A percentile compares a stretch with the other conserved stretches of the same genome.
These are phyloP conservation scores for Microdochium paspali DNA, from an alignment of 2,329 filamentous ascomycete species.

Conservation along the genomic window DNA sequence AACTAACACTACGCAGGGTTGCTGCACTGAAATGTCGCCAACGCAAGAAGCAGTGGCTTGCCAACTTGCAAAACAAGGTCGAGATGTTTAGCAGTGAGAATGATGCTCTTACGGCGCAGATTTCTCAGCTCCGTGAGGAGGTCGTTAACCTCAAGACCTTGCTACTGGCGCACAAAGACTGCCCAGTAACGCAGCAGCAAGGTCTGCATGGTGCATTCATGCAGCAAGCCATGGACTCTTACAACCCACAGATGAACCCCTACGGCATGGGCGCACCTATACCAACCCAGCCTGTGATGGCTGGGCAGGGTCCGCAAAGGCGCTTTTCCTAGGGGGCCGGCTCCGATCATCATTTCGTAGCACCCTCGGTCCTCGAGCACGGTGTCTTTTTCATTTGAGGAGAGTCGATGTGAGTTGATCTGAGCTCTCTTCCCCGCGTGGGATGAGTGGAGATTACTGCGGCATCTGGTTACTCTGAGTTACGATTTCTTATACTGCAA, in stretches of 20 bases:
- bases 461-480: too few relatives aligned
- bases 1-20: conserved; percentile 49
- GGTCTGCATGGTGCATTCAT: conserved; percentile 53
- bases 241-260: conserved; percentile 46
- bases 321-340: conserved; percentile 42
- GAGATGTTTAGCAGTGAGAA: conserved; percentile 91
- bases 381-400: not conserved
- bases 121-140: conserved; percentile 79
- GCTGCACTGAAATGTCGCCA: conserved; percentile 95
- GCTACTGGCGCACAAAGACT: conserved; percentile 90
- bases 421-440: too few relatives aligned
- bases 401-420: not conserved
- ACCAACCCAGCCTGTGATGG: conserved; percentile 43
- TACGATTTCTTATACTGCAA: not conserved
- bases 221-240: conserved; percentile 45
- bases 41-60: conserved; percentile 97
- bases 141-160: conserved; percentile 92
- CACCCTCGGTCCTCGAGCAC: not conserved
- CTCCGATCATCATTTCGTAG: not conserved
- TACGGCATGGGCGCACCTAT: conserved; percentile 48
- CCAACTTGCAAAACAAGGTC: conserved; percentile 88
- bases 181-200: conserved; percentile 83
- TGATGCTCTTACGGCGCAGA: conserved; percentile 74
- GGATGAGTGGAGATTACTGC: too few relatives aligned
- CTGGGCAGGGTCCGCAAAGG: conserved; percentile 43